Percentiles rank a stretch among this genome's conserved stretches.
Evolutionary conservation across 371 early-diverging fungal species (phyloP).

Genomic region (Hamiltosporidium magnivora): DNA sequence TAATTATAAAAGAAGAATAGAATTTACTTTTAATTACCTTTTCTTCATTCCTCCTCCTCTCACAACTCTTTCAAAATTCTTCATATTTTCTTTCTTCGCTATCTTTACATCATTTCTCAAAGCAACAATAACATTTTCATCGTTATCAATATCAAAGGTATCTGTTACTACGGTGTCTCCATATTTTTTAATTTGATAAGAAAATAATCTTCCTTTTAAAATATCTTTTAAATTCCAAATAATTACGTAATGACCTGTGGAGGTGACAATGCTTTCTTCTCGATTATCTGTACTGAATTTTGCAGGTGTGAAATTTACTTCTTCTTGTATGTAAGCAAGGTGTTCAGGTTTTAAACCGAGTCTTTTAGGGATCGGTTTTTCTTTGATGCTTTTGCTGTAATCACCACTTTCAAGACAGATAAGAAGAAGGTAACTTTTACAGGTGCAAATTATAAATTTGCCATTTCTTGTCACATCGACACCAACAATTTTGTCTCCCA

Average conservation of each 20-base stretch:
- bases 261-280: slow-evolving; percentile 48
- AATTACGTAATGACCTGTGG: slow-evolving; percentile 52
- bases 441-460: slow-evolving; percentile 51
- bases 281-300: slow-evolving; percentile 49
- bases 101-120: slow-evolving; percentile 55
- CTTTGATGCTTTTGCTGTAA: slow-evolving; percentile 39
- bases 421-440: slow-evolving; percentile 54
- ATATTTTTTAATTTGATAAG: slow-evolving; percentile 47
- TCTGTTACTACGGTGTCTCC: slow-evolving; percentile 51
- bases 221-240: slow-evolving; percentile 55
- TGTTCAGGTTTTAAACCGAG: slow-evolving; percentile 56
- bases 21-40: too few species aligned
- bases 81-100: slow-evolving; percentile 23
- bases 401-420: slow-evolving; percentile 36
- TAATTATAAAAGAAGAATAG: too few species aligned
- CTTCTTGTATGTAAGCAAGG: slow-evolving; percentile 47
- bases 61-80: slow-evolving; percentile 18
- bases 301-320: slow-evolving; percentile 54
- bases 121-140: slow-evolving; percentile 53
- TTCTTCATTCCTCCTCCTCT: not conserved
- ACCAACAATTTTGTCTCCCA: slow-evolving; percentile 50
- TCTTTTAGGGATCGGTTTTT: slow-evolving; percentile 48
- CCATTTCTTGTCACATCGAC: slow-evolving; percentile 52
- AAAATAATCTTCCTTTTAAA: slow-evolving; percentile 45
- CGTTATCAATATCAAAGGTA: slow-evolving; percentile 51